Conservation (phyloP, 1,139 yeast genomes). For the Candida labiduridarum region DNA sequence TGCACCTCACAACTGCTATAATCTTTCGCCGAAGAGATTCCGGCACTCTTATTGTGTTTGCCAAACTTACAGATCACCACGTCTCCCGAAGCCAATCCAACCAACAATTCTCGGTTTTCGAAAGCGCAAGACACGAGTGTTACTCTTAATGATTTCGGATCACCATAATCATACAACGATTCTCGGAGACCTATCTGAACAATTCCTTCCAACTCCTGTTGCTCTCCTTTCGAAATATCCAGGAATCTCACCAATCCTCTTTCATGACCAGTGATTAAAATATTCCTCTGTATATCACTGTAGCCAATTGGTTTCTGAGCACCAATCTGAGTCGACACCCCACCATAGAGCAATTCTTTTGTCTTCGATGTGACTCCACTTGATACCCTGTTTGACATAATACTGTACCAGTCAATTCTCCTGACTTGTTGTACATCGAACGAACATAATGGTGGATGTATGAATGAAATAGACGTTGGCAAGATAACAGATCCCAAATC, state of each 20-base stretch:
- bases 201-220: constrained; percentile 54
- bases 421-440: constrained; percentile 59
- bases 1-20: constrained; percentile 34
- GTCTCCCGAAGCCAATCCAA: constrained; percentile 70
- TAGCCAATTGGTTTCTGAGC: constrained; percentile 51
- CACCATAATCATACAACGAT: constrained; percentile 33
- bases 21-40: constrained; percentile 21
- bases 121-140: constrained; percentile 72
- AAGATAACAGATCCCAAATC: constrained; percentile 60
- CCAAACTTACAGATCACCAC: constrained; percentile 77
- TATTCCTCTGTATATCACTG: constrained; percentile 57
- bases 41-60: constrained; percentile 23
- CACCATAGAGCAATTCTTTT: constrained; percentile 65
- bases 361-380: constrained; percentile 42
- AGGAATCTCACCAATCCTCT: constrained; percentile 78
- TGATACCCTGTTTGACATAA: constrained; percentile 48
- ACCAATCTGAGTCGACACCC: constrained; percentile 59
- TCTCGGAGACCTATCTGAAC: constrained; percentile 41
- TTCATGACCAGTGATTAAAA: constrained; percentile 78
- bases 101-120: constrained; percentile 74
- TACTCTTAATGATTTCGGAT: constrained; percentile 45
- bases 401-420: constrained; percentile 74
- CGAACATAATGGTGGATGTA: constrained; percentile 71
- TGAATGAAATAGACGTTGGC: constrained; percentile 80
- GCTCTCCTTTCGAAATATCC: constrained; percentile 81